Evolutionary conservation across 73 alveolate species (phyloP).

Genomic region (Paraurostyla sp.): DNA sequence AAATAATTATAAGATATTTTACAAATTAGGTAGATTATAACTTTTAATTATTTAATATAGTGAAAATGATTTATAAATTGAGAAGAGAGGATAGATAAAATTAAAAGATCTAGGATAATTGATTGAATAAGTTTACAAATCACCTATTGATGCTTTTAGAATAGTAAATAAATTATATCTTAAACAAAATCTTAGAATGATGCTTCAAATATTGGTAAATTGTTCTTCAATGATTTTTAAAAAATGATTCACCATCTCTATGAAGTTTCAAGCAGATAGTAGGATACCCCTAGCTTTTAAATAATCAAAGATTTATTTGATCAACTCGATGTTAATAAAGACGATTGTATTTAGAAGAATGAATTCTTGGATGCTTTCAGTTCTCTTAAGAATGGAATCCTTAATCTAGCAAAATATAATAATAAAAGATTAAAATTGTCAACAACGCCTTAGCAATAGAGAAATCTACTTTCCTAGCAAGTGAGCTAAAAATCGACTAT

Average conservation of each 20-base stretch:
- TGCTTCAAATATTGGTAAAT: not conserved
- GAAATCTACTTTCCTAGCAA: no score
- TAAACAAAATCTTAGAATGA: not conserved
- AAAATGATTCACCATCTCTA: not conserved
- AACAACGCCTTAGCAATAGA: no score
- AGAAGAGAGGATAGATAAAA: not conserved
- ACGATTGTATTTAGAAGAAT: not conserved
- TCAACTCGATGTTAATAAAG: not conserved
- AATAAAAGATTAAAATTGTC: not conserved
- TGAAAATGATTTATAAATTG: not conserved
- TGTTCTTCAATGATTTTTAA: slow-evolving; percentile 3
- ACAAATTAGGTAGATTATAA: slow-evolving; percentile 2
- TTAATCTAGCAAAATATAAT: not conserved
- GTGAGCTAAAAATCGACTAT: no score
- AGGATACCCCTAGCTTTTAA: not conserved
- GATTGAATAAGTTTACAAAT: not conserved
- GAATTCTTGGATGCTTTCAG: slow-evolving; percentile 8
- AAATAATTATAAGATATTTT: not conserved
- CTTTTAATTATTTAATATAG: not conserved
- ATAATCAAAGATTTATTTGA: slow-evolving; percentile 14
- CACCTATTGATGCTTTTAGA: slow-evolving; percentile 10
- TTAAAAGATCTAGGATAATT: not conserved
- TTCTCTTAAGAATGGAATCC: not conserved
- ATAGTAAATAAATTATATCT: not conserved
- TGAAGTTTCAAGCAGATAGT: not conserved